These are phyloP conservation scores for Hortaea werneckii DNA, from an alignment of 2,329 filamentous ascomycete genomes.

Conservation along the genomic window DNA sequence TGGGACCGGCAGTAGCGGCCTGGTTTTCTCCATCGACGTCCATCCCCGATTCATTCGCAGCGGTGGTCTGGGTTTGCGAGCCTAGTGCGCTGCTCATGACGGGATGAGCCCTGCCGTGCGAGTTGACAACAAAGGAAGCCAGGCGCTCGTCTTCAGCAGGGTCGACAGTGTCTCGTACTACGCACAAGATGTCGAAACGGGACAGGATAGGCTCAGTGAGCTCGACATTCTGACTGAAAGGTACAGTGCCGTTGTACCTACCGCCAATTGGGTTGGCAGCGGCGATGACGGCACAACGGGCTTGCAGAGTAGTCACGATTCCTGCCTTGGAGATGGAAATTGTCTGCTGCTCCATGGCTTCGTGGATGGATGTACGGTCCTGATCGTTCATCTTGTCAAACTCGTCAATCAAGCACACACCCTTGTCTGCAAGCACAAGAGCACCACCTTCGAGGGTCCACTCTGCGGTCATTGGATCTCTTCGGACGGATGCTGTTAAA, in stretches of 20 bases:
- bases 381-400: constrained; percentile 99
- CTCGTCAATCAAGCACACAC: constrained; percentile 93
- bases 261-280: constrained; percentile 94
- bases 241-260: constrained; percentile 91
- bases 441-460: constrained; percentile 97
- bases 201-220: constrained; percentile 94
- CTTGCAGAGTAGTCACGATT: constrained; percentile 94
- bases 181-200: constrained; percentile 94
- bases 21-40: constrained; percentile 45
- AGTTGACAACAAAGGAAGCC: constrained; percentile 88
- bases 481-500: constrained; percentile 91
- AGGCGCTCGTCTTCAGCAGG: constrained; percentile 85
- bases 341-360: constrained; percentile 99
- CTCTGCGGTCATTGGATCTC: constrained; percentile 88
- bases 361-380: constrained; percentile 94
- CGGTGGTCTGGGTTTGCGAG: constrained; percentile 26
- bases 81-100: constrained; percentile 29
- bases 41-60: constrained; percentile 47
- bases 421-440: constrained; percentile 85
- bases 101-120: constrained; percentile 83
- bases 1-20: constrained; percentile 32
- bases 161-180: constrained; percentile 91
- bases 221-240: constrained; percentile 93
- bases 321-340: constrained; percentile 98
- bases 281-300: constrained; percentile 89